Percentiles rank a stretch among this genome's conserved stretches.
phyloP scores from a whole-genome alignment of 148 eudicot genomes.

The Chenopodium berlandieri region DNA sequence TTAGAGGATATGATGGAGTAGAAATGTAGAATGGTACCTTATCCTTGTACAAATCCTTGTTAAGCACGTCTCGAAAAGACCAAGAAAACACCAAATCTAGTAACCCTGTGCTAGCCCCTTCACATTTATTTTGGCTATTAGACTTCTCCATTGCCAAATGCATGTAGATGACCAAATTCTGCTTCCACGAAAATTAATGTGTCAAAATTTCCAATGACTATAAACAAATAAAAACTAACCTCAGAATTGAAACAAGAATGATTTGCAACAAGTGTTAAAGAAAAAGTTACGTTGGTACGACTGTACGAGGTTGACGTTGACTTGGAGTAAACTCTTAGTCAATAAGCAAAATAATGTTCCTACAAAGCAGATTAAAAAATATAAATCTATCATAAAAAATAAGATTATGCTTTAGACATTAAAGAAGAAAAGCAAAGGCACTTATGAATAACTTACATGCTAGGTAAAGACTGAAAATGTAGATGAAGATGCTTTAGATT shows the following conservation, averaged over 20 bases:
- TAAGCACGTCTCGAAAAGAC: slow-evolving; percentile 37
- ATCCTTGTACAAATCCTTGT: slow-evolving; percentile 41
- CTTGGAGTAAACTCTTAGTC: slow-evolving; percentile 5
- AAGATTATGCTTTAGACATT: neutral
- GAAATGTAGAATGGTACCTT: slow-evolving; percentile 25
- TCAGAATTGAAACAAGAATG: neutral
- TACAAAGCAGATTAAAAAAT: neutral
- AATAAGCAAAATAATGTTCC: neutral
- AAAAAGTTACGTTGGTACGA: neutral
- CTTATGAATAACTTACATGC: neutral
- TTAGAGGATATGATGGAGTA: neutral
- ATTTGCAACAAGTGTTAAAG: neutral
- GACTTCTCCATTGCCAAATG: neutral
- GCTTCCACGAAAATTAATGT: neutral
- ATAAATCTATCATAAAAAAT: too few species aligned
- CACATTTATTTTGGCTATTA: neutral
- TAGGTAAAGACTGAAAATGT: neutral
- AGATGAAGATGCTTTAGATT: neutral
- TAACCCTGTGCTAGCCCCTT: slow-evolving; percentile 3
- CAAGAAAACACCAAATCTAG: slow-evolving; percentile 41
- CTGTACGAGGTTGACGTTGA: neutral
- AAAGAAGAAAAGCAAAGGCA: neutral
- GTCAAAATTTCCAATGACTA: neutral
- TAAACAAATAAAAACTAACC: neutral
- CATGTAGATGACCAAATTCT: neutral